Base-by-base conservation (phyloP, 2,329 filamentous ascomycete species). In the Arthroderma uncinatum region DNA sequence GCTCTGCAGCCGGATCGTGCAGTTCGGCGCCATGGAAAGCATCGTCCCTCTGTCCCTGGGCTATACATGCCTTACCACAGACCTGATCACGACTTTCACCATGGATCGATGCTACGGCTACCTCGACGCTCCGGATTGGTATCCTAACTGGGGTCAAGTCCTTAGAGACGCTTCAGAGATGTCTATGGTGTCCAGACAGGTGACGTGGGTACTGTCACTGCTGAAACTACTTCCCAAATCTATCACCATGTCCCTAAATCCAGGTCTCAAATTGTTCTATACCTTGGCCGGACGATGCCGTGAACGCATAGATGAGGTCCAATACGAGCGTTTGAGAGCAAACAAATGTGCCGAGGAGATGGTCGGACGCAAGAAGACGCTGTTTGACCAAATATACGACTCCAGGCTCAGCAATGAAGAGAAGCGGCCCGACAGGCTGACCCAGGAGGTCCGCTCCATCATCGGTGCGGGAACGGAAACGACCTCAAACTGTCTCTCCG, bases 31-130 rank as follows among this genome's bases (percentile, higher is more conserved):
- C 21, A 40, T 58, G 1, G 39, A 53, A 4, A 47, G 55, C 39
- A 28, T 48, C 1, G 47, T 60, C 3, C 60, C 61, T 2, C 42
- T 63, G 8, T 61, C 61, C 10, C 58, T 63, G 4, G 61, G 61
- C 10, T 63, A 59, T 33, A 60, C 58, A 9, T 63, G 61, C 48
- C 53, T 63, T 6, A 73, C 73, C 1, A 74, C 74, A 33, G 75
- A 78, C 33, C 70, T 77, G 47, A 74, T 78, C 60, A 74, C 73
- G 59, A 68, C 74, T 55, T 76, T 76, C 58, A 65, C 65, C n/a
- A 65, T 70, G 63, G 64, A 65, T n/a, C 55, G 62, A 12, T 62
- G 62, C 1, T 69, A 65, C 44, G 60, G 66, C 55, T 70, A 68
- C 61, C 62, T 71, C 7, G 67, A 70, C 25, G 61, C 63, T 6